These are phyloP conservation scores for Bryopsis sp. DNA, from an alignment of 139 green algal genomes.

Conservation along the genomic window DNA sequence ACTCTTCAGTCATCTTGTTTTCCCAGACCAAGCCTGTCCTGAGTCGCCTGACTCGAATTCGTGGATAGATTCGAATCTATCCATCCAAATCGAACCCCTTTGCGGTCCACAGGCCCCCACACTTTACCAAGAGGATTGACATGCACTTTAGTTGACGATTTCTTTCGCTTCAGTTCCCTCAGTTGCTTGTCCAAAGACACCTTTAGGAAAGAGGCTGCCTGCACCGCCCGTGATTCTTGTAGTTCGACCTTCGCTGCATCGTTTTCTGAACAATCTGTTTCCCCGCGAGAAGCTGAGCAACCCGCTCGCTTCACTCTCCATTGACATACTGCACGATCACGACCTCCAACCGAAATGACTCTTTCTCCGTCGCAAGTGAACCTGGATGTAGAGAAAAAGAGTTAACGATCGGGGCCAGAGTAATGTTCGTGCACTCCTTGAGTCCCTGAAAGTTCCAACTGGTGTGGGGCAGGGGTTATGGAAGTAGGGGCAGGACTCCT, in stretches of 20 bases:
- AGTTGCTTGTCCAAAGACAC: neutral
- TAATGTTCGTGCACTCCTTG: neutral
- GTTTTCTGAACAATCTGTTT: neutral
- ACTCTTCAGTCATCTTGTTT: no score
- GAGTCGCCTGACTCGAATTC: no score
- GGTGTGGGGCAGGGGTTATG: neutral
- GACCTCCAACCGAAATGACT: conserved; percentile 15
- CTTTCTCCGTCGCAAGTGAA: neutral
- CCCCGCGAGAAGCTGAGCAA: neutral
- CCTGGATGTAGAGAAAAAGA: neutral
- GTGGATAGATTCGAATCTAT: no score
- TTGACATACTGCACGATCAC: conserved; percentile 15
- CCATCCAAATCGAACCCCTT: conserved; percentile 3
- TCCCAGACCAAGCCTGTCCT: no score
- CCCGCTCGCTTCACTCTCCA: neutral
- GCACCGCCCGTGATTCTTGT: neutral
- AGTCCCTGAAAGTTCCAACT: neutral
- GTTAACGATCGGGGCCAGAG: neutral
- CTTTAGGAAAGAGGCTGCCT: neutral
- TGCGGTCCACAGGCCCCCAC: neutral
- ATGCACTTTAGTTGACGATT: neutral
- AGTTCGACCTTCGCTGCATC: neutral
- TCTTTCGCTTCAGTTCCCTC: neutral
- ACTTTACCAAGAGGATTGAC: no score
- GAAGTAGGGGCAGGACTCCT: neutral